Percentiles rank a stretch among this genome's conserved stretches.
These are phyloP conservation scores for Coffea eugenioides DNA, from an alignment of 257 asterid genomes.

Conservation along the genomic window DNA sequence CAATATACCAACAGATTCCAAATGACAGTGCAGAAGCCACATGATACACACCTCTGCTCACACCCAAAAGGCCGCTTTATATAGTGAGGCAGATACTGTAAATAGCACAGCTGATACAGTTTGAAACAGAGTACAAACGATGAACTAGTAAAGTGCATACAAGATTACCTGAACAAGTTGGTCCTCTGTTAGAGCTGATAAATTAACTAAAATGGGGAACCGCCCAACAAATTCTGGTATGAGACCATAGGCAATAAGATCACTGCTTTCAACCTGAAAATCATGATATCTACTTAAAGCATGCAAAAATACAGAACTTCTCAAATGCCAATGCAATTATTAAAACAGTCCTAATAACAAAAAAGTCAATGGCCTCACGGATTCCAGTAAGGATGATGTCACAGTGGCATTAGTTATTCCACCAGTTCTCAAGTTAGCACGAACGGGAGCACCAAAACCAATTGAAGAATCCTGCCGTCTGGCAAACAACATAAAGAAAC, in stretches of 20 bases:
- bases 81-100: too few relatives aligned
- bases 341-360: not conserved
- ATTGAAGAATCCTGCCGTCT: conserved; percentile 95
- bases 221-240: conserved; percentile 95
- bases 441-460: conserved; percentile 93
- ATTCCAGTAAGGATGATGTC: conserved; percentile 78
- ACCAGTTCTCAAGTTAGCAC: conserved; percentile 88
- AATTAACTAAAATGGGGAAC: conserved; percentile 87
- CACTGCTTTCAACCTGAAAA: conserved; percentile 92
- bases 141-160: conserved; percentile 9
- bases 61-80: not conserved
- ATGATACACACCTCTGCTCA: not conserved
- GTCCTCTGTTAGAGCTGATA: conserved; percentile 82
- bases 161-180: conserved; percentile 81
- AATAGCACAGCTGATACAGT: too few relatives aligned
- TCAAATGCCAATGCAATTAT: not conserved
- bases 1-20: not conserved
- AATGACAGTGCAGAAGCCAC: not conserved
- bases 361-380: conserved; percentile 53
- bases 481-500: conserved; percentile 22
- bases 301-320: not conserved
- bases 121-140: not conserved
- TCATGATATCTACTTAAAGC: conserved; percentile 6
- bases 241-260: conserved; percentile 85
- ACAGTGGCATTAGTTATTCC: conserved; percentile 70